A percentile compares a stretch with the other conserved stretches of the same genome.
These are phyloP conservation scores for Brassica incana DNA, from an alignment of 345 rosid species.

Conservation along the genomic window DNA sequence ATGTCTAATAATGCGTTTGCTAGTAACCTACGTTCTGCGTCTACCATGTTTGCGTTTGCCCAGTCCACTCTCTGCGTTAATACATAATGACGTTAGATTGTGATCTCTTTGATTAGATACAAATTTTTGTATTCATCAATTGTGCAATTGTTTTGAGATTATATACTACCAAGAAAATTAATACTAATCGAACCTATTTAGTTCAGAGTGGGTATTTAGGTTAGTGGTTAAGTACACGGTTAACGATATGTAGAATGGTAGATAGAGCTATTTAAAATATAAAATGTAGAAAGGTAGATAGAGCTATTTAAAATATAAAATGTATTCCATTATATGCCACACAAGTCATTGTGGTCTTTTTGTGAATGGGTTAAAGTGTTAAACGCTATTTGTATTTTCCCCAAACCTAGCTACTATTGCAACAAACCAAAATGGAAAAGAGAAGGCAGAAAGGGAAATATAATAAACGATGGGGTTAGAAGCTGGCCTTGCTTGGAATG, in stretches of 20 bases:
- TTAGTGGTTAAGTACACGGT: not conserved
- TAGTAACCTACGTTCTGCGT: conserved; percentile 78
- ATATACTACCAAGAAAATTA: not conserved
- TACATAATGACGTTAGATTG: not conserved
- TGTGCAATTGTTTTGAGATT: not conserved
- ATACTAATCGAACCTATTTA: not conserved
- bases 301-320: not conserved
- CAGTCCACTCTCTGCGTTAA: conserved; percentile 60
- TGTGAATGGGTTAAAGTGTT: not conserved
- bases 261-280: not conserved
- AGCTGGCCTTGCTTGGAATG: conserved; percentile 73
- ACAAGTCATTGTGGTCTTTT: not conserved
- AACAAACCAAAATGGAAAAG: not conserved
- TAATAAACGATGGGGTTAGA: not conserved
- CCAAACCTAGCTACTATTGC: not conserved
- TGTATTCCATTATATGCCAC: not conserved
- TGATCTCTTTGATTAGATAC: conserved; percentile 1
- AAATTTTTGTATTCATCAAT: not conserved
- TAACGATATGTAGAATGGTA: not conserved
- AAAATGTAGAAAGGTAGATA: too few relatives aligned
- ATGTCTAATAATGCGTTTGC: conserved; percentile 73
- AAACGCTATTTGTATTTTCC: not conserved
- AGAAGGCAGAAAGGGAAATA: not conserved
- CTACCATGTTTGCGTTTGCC: conserved; percentile 77
- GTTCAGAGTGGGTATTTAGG: not conserved